Percentiles rank a stretch among this genome's conserved stretches.
phyloP scores from a whole-genome alignment of 495 filamentous ascomycete genomes.

The Daldinia bambusicola region DNA sequence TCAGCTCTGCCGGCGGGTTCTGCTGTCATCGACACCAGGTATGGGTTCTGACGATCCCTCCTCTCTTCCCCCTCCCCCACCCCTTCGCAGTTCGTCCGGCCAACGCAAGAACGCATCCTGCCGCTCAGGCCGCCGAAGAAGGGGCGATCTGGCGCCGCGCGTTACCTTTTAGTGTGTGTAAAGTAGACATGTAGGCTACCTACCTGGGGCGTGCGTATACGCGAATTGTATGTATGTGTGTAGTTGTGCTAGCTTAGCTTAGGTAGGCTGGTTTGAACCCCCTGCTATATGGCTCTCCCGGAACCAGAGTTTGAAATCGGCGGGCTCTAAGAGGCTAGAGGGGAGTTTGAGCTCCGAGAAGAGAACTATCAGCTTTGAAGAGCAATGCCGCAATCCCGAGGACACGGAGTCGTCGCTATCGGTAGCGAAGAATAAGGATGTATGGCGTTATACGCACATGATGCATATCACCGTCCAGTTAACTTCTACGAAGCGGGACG shows the following conservation, averaged over 20 bases:
- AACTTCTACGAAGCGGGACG: slow-evolving; percentile 5
- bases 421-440: slow-evolving; percentile 26
- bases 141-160: not conserved
- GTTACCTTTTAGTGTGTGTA: not conserved
- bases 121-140: not conserved
- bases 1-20: not conserved
- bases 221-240: slow-evolving; percentile 1
- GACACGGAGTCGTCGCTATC: slow-evolving; percentile 1
- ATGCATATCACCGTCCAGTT: not conserved
- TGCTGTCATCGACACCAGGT: not conserved
- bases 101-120: not conserved
- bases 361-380: too few relatives aligned
- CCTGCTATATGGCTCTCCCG: slow-evolving; percentile 1
- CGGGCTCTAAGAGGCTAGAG: not conserved
- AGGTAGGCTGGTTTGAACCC: not conserved
- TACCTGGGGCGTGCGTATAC: not conserved
- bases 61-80: not conserved
- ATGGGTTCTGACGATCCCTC: not conserved
- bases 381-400: slow-evolving; percentile 5
- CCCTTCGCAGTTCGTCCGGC: not conserved
- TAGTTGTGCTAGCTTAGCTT: not conserved
- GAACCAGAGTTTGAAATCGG: slow-evolving; percentile 8
- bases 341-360: not conserved
- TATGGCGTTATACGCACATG: slow-evolving; percentile 7
- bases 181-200: not conserved